Evolutionary conservation across 2,329 filamentous ascomycete species (phyloP), one percentile per base, ranked within the genome.

Genomic region (Chrysoporthe puriensis): DNA sequence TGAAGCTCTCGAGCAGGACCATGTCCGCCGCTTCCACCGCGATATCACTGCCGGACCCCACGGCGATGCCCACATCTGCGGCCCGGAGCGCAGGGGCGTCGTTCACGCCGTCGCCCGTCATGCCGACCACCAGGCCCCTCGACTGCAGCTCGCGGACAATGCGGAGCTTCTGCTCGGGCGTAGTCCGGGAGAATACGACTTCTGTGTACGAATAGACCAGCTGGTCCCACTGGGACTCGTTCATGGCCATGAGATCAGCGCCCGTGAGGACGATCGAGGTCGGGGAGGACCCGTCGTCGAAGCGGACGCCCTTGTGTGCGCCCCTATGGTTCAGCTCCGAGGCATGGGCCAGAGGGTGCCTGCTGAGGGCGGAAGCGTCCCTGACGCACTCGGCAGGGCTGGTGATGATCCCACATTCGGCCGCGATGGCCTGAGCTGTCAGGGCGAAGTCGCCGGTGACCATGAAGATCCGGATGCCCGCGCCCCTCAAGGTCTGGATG

Each of bases 61-160:
- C 88, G 1, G 92, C 91, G 69, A 97, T 95, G 66, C 92, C 92
- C 1, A 96, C 88, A 72, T 97, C 93, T 18, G 93, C 92, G 0
- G 89, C 89, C 1, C 91, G 88, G 4, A 97, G 85, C 1, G 93
- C 93, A 0, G 93, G 92, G 0, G 92, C 91, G 74, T 97, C 93
- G 73, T 96, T 96, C 72, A 95, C 92, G 21, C 93, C 93, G 72
- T 96, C 93, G 48, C 93, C 93, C 1, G 94, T 92, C 87, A 96
- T 96, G 50, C 89, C 93, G 0, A 96, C 88, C 1, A 91, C 90
- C 77, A 71, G 90, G 74, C 85, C 82, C 9, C 86, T 81, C 0
- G 82, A 78, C 74, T 92, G 91, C 69, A 93, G 89, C 75, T 92
- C 90, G 42, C 86, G 86, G n/a, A 94, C 91, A 69, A 94, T 94